Base-by-base conservation (phyloP, 2,329 filamentous ascomycete species). In the Aspergillus sp. region DNA sequence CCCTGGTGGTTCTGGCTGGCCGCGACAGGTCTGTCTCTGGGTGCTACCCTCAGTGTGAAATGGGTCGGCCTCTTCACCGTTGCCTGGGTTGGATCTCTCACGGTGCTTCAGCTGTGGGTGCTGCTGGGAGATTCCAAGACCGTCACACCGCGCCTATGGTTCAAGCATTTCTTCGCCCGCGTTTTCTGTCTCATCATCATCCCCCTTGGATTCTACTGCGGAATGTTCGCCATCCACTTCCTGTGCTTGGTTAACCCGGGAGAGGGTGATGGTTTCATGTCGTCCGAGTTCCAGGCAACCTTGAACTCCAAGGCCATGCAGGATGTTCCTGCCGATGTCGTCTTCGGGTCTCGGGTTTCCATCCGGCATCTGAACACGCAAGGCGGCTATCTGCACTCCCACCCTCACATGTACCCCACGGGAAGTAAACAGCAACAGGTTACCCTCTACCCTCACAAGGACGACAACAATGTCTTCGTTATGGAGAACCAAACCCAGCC, bases 61-160 rank as follows among this genome's bases (percentile, higher is more conserved):
- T 99, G 94, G 94, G 94, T 99, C 67, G 94, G 94, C 47, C 81
- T 99, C 48, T 97, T 99, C 79, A 99, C 94, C 58, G 97, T 97
- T 72, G 94, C 93, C 45, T 99, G 94, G 94, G 91, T 99, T 61
- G 94, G 94, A 57, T 85, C 82, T 73, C 83, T 99, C 75, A 99
- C 94, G 34, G 73, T 93, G 42, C 72, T 99, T 43, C 94, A 99
- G 78, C 83, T 99, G 53, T 99, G 94, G 94, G 86, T 97, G 61
- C 79, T 99, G 51, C 87, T 97, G 38, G 94, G 92, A 58, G 94
- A 99, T 71, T 83, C 83, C 60, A 91, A 86, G 75, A 92, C 87
- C 50, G 91, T 97, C 47, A 90, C 91, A 49, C 81, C 90, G 58
- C 88, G 91, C 59, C 72, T 92, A 55, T 96, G 92, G 81, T 84